Evolutionary conservation across 192 early-diverging fungal species (phyloP), one percentile per base, ranked within the genome.

Genomic region (Chytriomyces confervae): DNA sequence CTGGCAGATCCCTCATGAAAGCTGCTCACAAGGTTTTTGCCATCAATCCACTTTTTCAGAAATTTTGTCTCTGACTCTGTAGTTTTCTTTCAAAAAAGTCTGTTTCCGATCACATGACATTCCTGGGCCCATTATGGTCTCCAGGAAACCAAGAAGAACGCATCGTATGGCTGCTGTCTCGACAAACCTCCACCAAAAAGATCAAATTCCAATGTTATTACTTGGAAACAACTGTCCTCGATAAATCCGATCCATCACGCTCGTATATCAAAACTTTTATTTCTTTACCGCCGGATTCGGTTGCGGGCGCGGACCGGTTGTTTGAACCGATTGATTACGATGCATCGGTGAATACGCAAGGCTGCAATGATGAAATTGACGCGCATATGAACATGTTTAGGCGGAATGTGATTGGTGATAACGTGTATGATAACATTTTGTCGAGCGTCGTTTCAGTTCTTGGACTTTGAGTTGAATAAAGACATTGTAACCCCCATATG

Each of bases 341-440:
- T 69, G 11, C 67, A 9, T 47, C 67, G 27, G 13, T 8, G n/a
- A 69, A 69, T 69, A 11, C 29, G 48, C 3, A 18, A 18, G 48
- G 5, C 36, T 69, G 67, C 0, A 51, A 20, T 8, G 77, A 81
- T 74, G 80, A 81, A 45, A 81, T 81, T 77, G 80, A 81, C 63
- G 80, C 80, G 6, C 80, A 81, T 36, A 81, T 81, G 80, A 72
- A 66, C 63, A 81, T 81, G 80, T 81, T 81, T 61, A 16, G 29
- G 44, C 5, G 18, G 16, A 51, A n/a, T 18, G 36, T 72, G 20
- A 72, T 72, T 72, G 69, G 69, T 5, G 27, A 72, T 9, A 24
- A n/a, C 23, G 49, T 72, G 49, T 72, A 72, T 72, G n/a, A 72
- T 23, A 60, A 16, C 44, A 29, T 72, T 20, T 60, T 72, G 69